Conservation (phyloP, 176 grass and related monocot species). For the Avena eriantha region DNA sequence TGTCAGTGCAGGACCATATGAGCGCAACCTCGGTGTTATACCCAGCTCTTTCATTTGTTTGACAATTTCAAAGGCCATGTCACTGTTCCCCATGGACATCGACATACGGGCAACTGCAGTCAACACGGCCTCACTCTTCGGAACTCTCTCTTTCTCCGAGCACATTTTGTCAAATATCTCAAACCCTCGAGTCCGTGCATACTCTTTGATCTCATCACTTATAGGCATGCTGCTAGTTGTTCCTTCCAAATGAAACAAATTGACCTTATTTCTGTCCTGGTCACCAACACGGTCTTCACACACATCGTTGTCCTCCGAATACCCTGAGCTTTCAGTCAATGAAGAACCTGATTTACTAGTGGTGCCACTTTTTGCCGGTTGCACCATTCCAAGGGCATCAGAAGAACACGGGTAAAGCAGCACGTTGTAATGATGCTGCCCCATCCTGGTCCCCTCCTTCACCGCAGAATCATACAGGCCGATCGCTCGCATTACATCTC, state of each 20-base stretch:
- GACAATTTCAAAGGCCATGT: slow-evolving; percentile 69
- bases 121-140: slow-evolving; percentile 67
- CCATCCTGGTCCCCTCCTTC: slow-evolving; percentile 47
- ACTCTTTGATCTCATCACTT: slow-evolving; percentile 55
- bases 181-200: slow-evolving; percentile 56
- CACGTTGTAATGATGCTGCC: slow-evolving; percentile 76
- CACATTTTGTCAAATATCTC: slow-evolving; percentile 68
- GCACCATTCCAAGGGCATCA: slow-evolving; percentile 57
- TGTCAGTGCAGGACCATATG: slow-evolving; percentile 64
- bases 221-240: slow-evolving; percentile 31
- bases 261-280: neutral
- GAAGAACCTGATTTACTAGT: neutral
- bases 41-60: slow-evolving; percentile 62
- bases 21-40: slow-evolving; percentile 54
- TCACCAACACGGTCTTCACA: slow-evolving; percentile 1
- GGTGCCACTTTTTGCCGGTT: slow-evolving; percentile 65
- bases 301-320: neutral
- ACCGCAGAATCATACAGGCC: slow-evolving; percentile 55
- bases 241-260: slow-evolving; percentile 13
- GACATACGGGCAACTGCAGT: slow-evolving; percentile 67
- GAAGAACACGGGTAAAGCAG: slow-evolving; percentile 73
- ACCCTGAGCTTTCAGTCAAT: neutral
- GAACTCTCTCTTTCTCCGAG: slow-evolving; percentile 45
- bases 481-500: slow-evolving; percentile 65
- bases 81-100: slow-evolving; percentile 54